Evolutionary conservation across 768 basidiomycete species (phyloP).

Genomic region (Dioszegia hungarica): DNA sequence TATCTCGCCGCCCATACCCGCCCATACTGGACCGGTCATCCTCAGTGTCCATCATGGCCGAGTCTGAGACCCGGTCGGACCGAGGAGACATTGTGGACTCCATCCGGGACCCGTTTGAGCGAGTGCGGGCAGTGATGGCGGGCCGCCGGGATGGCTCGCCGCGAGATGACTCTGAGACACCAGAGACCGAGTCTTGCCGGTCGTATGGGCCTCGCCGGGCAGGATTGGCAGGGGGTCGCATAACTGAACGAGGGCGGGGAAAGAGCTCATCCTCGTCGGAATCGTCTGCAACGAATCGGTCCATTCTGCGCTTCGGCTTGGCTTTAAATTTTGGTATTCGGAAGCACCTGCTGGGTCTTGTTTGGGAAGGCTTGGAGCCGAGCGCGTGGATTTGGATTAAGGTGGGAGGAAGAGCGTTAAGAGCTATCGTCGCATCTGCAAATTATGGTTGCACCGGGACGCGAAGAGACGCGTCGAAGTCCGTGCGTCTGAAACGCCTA

Average conservation of each 20-base stretch:
- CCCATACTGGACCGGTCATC: neutral
- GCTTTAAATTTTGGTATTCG: too few relatives aligned
- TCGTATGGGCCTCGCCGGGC: neutral
- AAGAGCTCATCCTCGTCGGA: neutral
- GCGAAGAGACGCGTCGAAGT: constrained; percentile 2
- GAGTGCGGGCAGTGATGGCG: neutral
- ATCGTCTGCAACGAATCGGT: constrained; percentile 4
- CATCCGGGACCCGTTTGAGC: neutral
- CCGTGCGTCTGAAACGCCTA: neutral
- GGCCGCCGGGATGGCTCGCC: constrained; percentile 4
- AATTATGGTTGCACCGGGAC: too few relatives aligned
- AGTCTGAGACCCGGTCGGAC: neutral
- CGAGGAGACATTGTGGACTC: neutral
- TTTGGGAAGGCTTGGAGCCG: too few relatives aligned
- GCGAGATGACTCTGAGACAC: neutral
- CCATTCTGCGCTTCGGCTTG: too few relatives aligned
- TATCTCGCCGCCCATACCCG: neutral
- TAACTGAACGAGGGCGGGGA: neutral
- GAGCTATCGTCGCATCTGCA: too few relatives aligned
- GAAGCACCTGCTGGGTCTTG: too few relatives aligned
- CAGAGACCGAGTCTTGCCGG: neutral
- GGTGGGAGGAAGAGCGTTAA: too few relatives aligned
- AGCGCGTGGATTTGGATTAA: too few relatives aligned
- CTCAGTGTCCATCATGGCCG: neutral
- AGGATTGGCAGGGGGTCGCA: neutral